Conservation (phyloP, 352 stramenopile genomes). For the Phytophthora citrophthora region DNA sequence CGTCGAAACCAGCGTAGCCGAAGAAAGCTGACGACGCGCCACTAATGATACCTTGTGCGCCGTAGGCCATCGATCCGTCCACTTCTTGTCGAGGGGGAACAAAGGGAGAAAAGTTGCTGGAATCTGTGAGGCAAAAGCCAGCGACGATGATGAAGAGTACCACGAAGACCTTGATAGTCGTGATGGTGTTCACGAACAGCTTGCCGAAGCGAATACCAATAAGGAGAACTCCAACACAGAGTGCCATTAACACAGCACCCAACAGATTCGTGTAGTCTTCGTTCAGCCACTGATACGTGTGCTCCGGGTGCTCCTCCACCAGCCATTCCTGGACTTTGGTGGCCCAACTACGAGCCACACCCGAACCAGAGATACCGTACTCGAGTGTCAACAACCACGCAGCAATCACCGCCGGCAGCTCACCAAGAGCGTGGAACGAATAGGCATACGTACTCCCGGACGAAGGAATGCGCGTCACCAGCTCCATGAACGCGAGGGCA, state of each 20-base stretch:
- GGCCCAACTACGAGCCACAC: conserved; percentile 93
- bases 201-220: conserved; percentile 89
- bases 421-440: conserved; percentile 90
- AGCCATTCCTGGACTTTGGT: conserved; percentile 88
- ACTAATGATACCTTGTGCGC: conserved; percentile 69
- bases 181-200: conserved; percentile 89
- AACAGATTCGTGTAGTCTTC: conserved; percentile 67
- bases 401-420: conserved; percentile 91
- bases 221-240: conserved; percentile 75
- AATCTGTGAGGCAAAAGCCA: conserved; percentile 86
- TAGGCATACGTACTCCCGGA: conserved; percentile 93
- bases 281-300: conserved; percentile 62
- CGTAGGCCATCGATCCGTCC: conserved; percentile 39
- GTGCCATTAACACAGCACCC: conserved; percentile 69
- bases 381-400: conserved; percentile 91
- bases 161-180: conserved; percentile 79
- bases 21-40: conserved; percentile 92
- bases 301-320: conserved; percentile 44
- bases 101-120: conserved; percentile 86
- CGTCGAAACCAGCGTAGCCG: conserved; percentile 95
- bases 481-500: conserved; percentile 91
- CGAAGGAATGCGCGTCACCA: conserved; percentile 87
- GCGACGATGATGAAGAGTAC: conserved; percentile 93
- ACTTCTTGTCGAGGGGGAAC: conserved; percentile 52
- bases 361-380: conserved; percentile 90